Conservation (phyloP, 2,329 filamentous ascomycete genomes). For the Botrytis galanthina region DNA sequence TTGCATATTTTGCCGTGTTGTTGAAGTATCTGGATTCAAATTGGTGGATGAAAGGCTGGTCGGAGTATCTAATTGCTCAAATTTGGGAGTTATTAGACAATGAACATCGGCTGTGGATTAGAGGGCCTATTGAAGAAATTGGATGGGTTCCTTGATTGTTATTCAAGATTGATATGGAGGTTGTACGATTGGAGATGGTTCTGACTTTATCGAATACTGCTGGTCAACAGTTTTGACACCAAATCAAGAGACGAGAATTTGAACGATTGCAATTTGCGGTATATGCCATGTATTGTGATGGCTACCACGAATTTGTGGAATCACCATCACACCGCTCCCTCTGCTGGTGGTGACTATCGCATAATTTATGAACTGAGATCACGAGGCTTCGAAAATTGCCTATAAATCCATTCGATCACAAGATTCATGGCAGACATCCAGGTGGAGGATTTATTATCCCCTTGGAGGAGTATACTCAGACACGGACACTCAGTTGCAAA, state of each 20-base stretch:
- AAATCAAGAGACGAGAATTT: neutral
- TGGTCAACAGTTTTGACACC: neutral
- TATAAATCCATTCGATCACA: neutral
- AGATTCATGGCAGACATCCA: neutral
- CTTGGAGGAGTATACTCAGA: neutral
- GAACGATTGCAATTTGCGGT: neutral
- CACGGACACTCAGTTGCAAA: neutral
- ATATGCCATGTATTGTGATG: neutral
- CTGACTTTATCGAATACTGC: neutral
- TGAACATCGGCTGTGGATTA: slow-evolving; percentile 42
- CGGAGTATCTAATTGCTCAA: slow-evolving; percentile 38
- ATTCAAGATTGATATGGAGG: no score
- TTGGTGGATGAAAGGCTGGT: slow-evolving; percentile 44
- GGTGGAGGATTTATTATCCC: neutral
- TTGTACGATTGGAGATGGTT: neutral
- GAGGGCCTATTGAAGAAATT: slow-evolving; percentile 38
- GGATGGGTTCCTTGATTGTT: slow-evolving; percentile 32
- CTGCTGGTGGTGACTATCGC: neutral
- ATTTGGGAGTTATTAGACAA: slow-evolving; percentile 41
- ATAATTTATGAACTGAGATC: neutral
- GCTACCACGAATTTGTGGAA: neutral
- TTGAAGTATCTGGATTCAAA: slow-evolving; percentile 38
- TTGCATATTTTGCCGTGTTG: slow-evolving; percentile 41
- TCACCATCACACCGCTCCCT: neutral
- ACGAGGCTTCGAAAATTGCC: neutral